Evolutionary conservation across 2,329 filamentous ascomycete genomes (phyloP).

Genomic region (Fusarium dimerum): DNA sequence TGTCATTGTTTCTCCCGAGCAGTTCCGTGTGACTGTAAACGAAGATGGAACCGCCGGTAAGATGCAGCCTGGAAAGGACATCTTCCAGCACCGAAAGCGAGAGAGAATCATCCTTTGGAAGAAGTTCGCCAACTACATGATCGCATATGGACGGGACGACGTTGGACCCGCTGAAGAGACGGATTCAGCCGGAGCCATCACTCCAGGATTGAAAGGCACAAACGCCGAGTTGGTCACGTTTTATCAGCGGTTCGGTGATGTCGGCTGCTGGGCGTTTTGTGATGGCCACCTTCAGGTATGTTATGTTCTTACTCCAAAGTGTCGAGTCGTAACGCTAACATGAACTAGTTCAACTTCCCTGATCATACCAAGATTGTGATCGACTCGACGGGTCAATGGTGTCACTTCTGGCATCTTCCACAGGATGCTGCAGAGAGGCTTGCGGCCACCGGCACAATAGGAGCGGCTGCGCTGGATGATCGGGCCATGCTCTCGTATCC

Average conservation of each 20-base stretch:
- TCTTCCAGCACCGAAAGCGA: slow-evolving; percentile 65
- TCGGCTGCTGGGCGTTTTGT: slow-evolving; percentile 79
- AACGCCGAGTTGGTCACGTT: slow-evolving; percentile 69
- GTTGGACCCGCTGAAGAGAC: slow-evolving; percentile 50
- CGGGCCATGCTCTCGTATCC: slow-evolving; percentile 72
- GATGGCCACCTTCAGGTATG: slow-evolving; percentile 75
- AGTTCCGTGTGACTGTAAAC: slow-evolving; percentile 57
- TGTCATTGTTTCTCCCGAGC: slow-evolving; percentile 64
- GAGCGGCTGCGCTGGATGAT: slow-evolving; percentile 68
- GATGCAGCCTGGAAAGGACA: slow-evolving; percentile 62
- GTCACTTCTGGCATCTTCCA: slow-evolving; percentile 76
- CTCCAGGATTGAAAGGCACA: slow-evolving; percentile 39
- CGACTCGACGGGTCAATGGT: slow-evolving; percentile 71
- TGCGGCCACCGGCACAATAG: slow-evolving; percentile 64
- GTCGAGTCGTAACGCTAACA: slow-evolving; percentile 21
- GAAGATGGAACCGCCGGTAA: slow-evolving; percentile 62
- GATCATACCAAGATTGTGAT: slow-evolving; percentile 85
- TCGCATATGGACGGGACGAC: slow-evolving; percentile 72
- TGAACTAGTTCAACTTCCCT: slow-evolving; percentile 76
- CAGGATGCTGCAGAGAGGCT: slow-evolving; percentile 69
- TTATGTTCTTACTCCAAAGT: neutral
- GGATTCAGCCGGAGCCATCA: slow-evolving; percentile 40
- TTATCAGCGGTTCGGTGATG: slow-evolving; percentile 78
- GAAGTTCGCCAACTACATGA: slow-evolving; percentile 76
- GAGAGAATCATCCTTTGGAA: slow-evolving; percentile 70